A percentile compares a stretch with the other conserved stretches of the same genome.
These are phyloP conservation scores for Ustilago xerochloae DNA, from an alignment of 1,284 basidiomycete species.

Conservation along the genomic window DNA sequence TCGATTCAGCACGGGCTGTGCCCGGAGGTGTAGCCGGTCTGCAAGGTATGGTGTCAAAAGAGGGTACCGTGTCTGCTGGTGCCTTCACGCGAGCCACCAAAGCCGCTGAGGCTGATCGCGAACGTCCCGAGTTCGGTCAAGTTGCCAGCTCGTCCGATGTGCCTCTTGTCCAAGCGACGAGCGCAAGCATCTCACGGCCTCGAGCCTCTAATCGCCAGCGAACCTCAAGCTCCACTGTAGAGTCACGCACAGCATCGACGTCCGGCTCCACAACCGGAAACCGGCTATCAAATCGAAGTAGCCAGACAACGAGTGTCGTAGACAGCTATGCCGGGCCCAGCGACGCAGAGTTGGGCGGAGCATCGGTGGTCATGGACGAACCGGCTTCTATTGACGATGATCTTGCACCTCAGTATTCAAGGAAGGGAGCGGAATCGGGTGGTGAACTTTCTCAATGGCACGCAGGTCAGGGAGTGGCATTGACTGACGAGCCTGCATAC, in stretches of 20 bases:
- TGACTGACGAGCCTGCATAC: not conserved
- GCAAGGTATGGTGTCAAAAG: conserved; percentile 13
- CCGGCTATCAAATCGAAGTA: conserved; percentile 30
- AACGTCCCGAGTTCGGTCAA: conserved; percentile 38
- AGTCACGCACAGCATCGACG: conserved; percentile 23
- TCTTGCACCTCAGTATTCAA: no score
- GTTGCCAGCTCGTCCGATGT: conserved; percentile 42
- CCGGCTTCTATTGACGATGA: not conserved
- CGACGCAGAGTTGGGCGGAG: not conserved
- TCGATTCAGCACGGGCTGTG: not conserved
- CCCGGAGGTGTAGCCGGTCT: not conserved
- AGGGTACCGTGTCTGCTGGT: conserved; percentile 33
- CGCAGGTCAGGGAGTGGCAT: not conserved
- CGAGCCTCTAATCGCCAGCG: conserved; percentile 17
- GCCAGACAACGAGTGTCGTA: conserved; percentile 27
- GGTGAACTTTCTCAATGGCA: not conserved
- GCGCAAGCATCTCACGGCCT: conserved; percentile 30
- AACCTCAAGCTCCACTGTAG: conserved; percentile 30
- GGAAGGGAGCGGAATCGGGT: not conserved
- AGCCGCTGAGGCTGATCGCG: not conserved
- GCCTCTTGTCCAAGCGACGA: conserved; percentile 22
- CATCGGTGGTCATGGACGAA: not conserved
- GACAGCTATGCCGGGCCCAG: conserved; percentile 1
- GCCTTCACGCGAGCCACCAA: conserved; percentile 34
- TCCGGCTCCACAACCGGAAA: conserved; percentile 18